phyloP scores from a whole-genome alignment of 768 basidiomycete species.

The Kwoniella europaea region DNA sequence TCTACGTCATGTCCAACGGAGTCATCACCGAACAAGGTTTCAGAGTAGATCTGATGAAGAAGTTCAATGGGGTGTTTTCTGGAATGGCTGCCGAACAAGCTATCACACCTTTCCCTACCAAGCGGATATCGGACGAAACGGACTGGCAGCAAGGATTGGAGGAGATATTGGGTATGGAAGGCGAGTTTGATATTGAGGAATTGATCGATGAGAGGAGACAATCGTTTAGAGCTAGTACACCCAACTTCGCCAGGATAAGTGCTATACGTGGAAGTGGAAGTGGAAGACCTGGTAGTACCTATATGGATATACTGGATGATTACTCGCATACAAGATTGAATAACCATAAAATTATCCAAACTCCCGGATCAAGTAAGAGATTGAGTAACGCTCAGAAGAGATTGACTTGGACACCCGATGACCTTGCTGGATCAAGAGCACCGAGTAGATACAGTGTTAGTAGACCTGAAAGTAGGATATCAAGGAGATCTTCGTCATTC shows the following conservation, averaged over 20 bases:
- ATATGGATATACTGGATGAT: constrained; percentile 52
- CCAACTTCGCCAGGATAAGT: constrained; percentile 23
- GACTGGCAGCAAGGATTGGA: constrained; percentile 59
- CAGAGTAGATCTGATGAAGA: constrained; percentile 72
- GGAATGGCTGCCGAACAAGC: constrained; percentile 69
- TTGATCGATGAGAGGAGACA: constrained; percentile 22
- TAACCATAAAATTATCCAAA: constrained; percentile 4
- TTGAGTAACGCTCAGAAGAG: constrained; percentile 38
- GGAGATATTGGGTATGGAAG: constrained; percentile 64
- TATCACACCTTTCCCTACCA: constrained; percentile 58
- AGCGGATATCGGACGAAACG: constrained; percentile 47
- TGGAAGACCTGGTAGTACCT: constrained; percentile 43
- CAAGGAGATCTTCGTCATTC: not conserved
- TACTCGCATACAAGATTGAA: constrained; percentile 30
- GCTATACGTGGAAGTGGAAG: constrained; percentile 18
- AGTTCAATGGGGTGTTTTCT: constrained; percentile 68
- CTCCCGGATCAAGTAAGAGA: constrained; percentile 1
- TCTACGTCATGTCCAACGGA: constrained; percentile 87
- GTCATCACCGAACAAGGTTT: constrained; percentile 84
- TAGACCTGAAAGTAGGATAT: constrained; percentile 21
- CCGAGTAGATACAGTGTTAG: constrained; percentile 20
- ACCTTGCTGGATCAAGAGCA: constrained; percentile 20
- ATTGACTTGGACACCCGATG: constrained; percentile 36
- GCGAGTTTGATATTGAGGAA: constrained; percentile 53
- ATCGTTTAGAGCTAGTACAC: constrained; percentile 25